Evolutionary conservation across 106 monocot species (phyloP), one percentile per base, ranked within the genome.

Genomic region (Apostasia ramifera): DNA sequence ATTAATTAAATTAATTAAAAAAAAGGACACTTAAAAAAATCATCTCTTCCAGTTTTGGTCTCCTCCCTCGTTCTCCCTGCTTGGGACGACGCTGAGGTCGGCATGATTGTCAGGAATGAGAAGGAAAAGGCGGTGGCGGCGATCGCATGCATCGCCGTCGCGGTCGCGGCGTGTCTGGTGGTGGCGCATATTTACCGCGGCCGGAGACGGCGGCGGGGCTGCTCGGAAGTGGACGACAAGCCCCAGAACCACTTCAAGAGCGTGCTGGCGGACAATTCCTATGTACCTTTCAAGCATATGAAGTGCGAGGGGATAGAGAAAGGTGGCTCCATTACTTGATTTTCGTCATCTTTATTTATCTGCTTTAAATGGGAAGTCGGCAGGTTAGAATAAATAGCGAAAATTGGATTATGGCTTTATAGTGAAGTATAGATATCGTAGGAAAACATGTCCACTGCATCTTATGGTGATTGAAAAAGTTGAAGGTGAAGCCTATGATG

Each of bases 191-290:
- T 80, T 47, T 74, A 68, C 80, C 77, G 73, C 39, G 68, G 72
- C 45, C 66, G 69, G 40, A 14, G 71, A 42, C 69, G 73, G 61
- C 63, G 72, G 45, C 69, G 73, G 26, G 44, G 86, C 68, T 69
- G 59, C 70, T 70, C 55, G 40, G 77, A 76, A 53, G 45, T 49
- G 49, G 83, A 77, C 14, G 79, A 76, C 53, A 87, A 87, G 71
- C 86, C 86, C 12, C 86, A 83, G 77, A 73, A 69, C 51, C 79
- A 65, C n/a, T 87, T 87, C 71, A 87, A 80, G 77, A 70, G 71
- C 73, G 77, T 87, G 0, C 46, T 83, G 5, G 83, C 86, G n/a
- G 80, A 78, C 13, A 87, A 87, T 57, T 80, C 86, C 44, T 87
- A 83, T 59, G 66, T 77, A 5, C 71, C 70, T 38, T 87, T 87